Conservation (phyloP, 2,329 filamentous ascomycete species). For the Alternaria tenuissima region DNA sequence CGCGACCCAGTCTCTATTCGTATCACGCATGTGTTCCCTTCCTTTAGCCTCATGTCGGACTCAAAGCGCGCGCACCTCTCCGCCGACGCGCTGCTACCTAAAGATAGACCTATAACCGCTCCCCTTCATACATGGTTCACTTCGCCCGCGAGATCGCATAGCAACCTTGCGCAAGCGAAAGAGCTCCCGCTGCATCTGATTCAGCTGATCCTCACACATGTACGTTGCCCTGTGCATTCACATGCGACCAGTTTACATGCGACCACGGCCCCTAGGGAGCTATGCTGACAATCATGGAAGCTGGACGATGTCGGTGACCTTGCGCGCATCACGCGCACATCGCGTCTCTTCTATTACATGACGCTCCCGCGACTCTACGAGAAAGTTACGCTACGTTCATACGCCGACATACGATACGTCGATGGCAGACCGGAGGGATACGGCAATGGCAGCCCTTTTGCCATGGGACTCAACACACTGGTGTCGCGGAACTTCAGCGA, state of each 20-base stretch:
- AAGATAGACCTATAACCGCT: conserved; percentile 34
- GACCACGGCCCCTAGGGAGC: conserved; percentile 22
- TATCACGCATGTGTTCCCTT: conserved; percentile 11
- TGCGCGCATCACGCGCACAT: conserved; percentile 66
- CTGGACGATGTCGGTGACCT: conserved; percentile 67
- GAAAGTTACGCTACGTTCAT: conserved; percentile 64
- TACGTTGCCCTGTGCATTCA: conserved; percentile 44
- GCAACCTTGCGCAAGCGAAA: conserved; percentile 38
- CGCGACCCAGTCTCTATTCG: not conserved
- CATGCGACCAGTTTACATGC: not conserved
- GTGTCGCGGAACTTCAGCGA: conserved; percentile 63
- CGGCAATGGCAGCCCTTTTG: conserved; percentile 69
- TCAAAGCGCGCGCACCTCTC: conserved; percentile 21
- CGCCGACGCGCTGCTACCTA: conserved; percentile 14
- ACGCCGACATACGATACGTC: conserved; percentile 66
- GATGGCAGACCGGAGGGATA: conserved; percentile 67
- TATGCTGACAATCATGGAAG: conserved; percentile 46
- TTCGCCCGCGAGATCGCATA: conserved; percentile 43
- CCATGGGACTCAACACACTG: conserved; percentile 69
- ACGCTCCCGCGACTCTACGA: conserved; percentile 68
- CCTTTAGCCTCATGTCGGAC: conserved; percentile 31
- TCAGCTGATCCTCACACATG: conserved; percentile 64
- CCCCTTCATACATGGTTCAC: conserved; percentile 46
- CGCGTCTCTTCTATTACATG: conserved; percentile 71
- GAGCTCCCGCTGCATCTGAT: conserved; percentile 67